Conservation (phyloP, 805 yeast species). For the Candida maltosa region DNA sequence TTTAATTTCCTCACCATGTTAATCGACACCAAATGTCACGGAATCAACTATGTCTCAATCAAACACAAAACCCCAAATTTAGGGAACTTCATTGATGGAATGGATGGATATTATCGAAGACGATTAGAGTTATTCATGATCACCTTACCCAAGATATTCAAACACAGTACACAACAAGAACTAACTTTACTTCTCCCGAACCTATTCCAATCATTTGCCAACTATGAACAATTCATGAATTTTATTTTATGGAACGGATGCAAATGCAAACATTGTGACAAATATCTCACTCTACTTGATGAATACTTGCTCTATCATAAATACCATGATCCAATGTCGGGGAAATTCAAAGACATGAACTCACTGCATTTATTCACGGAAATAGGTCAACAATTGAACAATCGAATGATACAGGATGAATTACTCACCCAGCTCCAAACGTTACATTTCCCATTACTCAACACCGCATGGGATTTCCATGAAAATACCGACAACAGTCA, state of each 20-base stretch:
- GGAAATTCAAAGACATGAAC: constrained; percentile 56
- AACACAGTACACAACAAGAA: constrained; percentile 12
- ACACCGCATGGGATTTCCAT: constrained; percentile 33
- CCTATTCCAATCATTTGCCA: constrained; percentile 54
- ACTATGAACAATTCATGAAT: constrained; percentile 70
- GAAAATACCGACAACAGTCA: constrained; percentile 9
- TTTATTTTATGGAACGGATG: constrained; percentile 79
- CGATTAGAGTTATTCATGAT: constrained; percentile 50
- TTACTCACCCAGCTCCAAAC: constrained; percentile 11
- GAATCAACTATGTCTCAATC: constrained; percentile 44
- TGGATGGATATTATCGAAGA: constrained; percentile 70
- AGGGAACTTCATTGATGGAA: constrained; percentile 59
- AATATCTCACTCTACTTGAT: constrained; percentile 51
- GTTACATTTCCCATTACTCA: constrained; percentile 15
- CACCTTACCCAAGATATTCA: constrained; percentile 41
- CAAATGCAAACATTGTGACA: constrained; percentile 54
- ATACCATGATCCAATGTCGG: constrained; percentile 46
- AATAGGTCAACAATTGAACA: constrained; percentile 42
- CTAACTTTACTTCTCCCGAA: constrained; percentile 56
- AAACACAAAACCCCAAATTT: constrained; percentile 57
- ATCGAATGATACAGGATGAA: constrained; percentile 21
- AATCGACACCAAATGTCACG: constrained; percentile 13
- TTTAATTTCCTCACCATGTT: constrained; percentile 25
- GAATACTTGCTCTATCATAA: constrained; percentile 62
- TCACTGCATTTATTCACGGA: constrained; percentile 56